Percentiles rank a stretch among this genome's conserved stretches.
Evolutionary conservation across 495 filamentous ascomycete species (phyloP).

Genomic region (Bacidia gigantensis): DNA sequence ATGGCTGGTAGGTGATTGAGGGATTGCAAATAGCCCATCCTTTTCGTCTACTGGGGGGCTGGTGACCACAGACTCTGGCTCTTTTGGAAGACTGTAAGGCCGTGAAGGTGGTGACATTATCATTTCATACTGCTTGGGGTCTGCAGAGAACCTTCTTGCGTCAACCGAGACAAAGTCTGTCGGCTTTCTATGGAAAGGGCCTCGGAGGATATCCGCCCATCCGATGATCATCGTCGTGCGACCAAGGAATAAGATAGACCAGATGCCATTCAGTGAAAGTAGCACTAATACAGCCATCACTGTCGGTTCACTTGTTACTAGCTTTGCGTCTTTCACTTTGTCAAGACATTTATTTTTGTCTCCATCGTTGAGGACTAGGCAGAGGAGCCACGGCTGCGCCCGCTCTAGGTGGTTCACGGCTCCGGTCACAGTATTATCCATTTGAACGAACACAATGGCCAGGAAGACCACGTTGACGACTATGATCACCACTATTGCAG

Average conservation of each 20-base stretch:
- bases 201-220: constrained; percentile 56
- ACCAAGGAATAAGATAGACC: constrained; percentile 67
- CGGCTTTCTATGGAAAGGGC: constrained; percentile 28
- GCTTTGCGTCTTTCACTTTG: constrained; percentile 31
- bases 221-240: constrained; percentile 71
- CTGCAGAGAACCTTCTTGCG: constrained; percentile 48
- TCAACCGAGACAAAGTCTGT: constrained; percentile 81
- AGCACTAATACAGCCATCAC: constrained; percentile 71
- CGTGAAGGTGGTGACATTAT: constrained; percentile 33
- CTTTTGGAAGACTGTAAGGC: constrained; percentile 21
- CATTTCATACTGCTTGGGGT: constrained; percentile 72
- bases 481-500: constrained; percentile 74
- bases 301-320: constrained; percentile 60
- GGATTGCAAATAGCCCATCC: constrained; percentile 1
- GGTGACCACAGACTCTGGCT: constrained; percentile 30
- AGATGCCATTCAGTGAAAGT: constrained; percentile 73
- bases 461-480: constrained; percentile 85
- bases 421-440: constrained; percentile 53
- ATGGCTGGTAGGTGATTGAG: constrained; percentile 24
- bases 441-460: constrained; percentile 72
- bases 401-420: constrained; percentile 38
- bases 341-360: constrained; percentile 52
- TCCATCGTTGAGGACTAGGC: constrained; percentile 44
- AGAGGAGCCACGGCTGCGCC: constrained; percentile 55
- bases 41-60: constrained; percentile 19